phyloP scores from a whole-genome alignment of 768 basidiomycete genomes.

The Termitomyces sp. region DNA sequence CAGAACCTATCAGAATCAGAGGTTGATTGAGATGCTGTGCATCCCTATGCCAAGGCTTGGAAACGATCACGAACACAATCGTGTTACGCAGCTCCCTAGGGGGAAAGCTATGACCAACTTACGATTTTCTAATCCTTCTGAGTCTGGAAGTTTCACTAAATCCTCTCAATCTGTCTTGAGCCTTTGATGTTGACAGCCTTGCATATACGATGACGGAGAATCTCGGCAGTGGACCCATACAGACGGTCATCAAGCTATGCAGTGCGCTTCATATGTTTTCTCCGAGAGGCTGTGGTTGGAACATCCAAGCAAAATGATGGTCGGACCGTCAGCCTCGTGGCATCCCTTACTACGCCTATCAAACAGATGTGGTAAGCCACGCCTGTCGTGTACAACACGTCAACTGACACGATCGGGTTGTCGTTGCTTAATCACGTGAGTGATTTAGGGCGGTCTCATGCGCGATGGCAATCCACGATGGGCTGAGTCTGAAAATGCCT shows the following conservation, averaged over 20 bases:
- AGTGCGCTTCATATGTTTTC: neutral
- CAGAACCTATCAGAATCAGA: no score
- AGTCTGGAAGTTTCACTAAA: neutral
- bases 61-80: neutral
- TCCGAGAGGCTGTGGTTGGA: neutral
- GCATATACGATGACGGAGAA: neutral
- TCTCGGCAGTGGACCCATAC: neutral
- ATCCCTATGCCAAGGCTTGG: constrained; percentile 2
- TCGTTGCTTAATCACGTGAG: constrained; percentile 2
- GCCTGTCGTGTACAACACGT: no score
- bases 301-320: neutral
- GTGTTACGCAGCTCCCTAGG: no score
- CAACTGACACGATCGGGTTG: no score
- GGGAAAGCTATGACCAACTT: no score
- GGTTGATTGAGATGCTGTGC: constrained; percentile 7
- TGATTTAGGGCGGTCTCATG: constrained; percentile 10
- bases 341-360: no score
- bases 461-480: constrained; percentile 8
- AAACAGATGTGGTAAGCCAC: no score
- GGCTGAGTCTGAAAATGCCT: constrained; percentile 10
- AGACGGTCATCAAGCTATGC: neutral
- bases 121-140: neutral
- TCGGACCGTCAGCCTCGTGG: no score
- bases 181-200: no score
- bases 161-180: neutral